These are phyloP conservation scores for Phaeophleospora eucalypticola DNA, from an alignment of 2,329 filamentous ascomycete species.

Conservation along the genomic window DNA sequence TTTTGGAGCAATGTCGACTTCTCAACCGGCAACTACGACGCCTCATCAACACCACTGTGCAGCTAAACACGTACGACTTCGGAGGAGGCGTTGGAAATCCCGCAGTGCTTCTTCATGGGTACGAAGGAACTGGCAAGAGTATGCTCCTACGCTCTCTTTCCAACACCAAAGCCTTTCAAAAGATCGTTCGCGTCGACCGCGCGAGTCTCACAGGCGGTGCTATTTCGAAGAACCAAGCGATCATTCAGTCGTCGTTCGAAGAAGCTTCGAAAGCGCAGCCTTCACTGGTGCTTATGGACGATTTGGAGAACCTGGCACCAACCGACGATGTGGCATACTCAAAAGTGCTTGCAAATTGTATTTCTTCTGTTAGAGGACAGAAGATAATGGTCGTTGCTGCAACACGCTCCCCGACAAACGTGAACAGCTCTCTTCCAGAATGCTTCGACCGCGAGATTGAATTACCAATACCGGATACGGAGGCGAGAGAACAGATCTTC, in stretches of 20 bases:
- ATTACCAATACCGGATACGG: constrained; percentile 70
- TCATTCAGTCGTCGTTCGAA: constrained; percentile 65
- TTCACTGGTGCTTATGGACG: constrained; percentile 74
- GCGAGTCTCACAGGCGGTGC: constrained; percentile 35
- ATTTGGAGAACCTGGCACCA: constrained; percentile 66
- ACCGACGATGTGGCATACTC: constrained; percentile 47
- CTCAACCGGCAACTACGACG: constrained; percentile 62
- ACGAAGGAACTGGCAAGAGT: constrained; percentile 80
- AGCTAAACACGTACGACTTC: constrained; percentile 2
- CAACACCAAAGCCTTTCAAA: constrained; percentile 62
- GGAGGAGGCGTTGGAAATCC: constrained; percentile 1
- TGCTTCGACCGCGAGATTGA: constrained; percentile 66
- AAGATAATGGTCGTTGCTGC: constrained; percentile 69
- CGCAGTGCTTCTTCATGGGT: constrained; percentile 74
- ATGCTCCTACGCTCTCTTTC: constrained; percentile 66
- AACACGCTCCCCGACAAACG: constrained; percentile 66
- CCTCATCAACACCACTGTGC: constrained; percentile 18
- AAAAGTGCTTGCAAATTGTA: constrained; percentile 45
- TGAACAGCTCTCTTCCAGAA: constrained; percentile 65
- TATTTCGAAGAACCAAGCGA: constrained; percentile 42
- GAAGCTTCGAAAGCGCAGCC: constrained; percentile 66
- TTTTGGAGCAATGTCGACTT: constrained; percentile 58
- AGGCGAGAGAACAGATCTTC: constrained; percentile 70
- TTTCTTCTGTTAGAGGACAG: constrained; percentile 40
- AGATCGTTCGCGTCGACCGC: constrained; percentile 58